A percentile compares a stretch with the other conserved stretches of the same genome.
Conservation (phyloP, 2,329 filamentous ascomycete genomes). For the Colletotrichum brevisporum region DNA sequence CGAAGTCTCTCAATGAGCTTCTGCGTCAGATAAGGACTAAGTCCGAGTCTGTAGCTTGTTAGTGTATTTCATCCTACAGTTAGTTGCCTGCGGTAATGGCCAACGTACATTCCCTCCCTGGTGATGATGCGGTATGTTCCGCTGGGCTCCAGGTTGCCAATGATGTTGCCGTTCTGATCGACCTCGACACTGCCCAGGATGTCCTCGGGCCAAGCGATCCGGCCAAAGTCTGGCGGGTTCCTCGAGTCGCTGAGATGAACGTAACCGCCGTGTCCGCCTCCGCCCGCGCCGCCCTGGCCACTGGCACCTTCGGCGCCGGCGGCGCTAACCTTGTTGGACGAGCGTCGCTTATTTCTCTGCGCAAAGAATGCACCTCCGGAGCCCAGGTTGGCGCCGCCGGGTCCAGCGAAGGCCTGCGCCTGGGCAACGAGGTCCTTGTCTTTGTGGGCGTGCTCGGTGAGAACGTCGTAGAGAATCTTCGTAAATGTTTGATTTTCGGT, state of each 20-base stretch:
- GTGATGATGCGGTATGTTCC: conserved; percentile 76
- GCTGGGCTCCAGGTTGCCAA: conserved; percentile 71
- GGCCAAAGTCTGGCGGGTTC: conserved; percentile 76
- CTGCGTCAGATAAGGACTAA: conserved; percentile 67
- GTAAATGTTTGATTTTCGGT: conserved; percentile 72
- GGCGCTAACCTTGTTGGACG: conserved; percentile 52
- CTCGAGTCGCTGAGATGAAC: conserved; percentile 76
- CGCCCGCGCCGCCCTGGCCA: conserved; percentile 73
- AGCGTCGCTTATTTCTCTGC: conserved; percentile 54
- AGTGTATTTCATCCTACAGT: conserved; percentile 14
- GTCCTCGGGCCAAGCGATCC: conserved; percentile 79
- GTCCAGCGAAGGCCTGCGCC: conserved; percentile 71
- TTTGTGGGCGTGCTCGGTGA: conserved; percentile 67
- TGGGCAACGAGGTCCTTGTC: conserved; percentile 70
- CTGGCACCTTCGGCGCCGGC: conserved; percentile 68
- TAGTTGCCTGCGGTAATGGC: background rate
- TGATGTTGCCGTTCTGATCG: conserved; percentile 67
- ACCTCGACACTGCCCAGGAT: conserved; percentile 79
- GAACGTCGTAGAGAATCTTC: conserved; percentile 70
- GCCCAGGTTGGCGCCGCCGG: conserved; percentile 67
- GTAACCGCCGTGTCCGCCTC: conserved; percentile 72
- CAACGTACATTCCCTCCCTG: conserved; percentile 76
- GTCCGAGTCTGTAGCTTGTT: conserved; percentile 60
- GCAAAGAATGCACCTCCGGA: conserved; percentile 66
- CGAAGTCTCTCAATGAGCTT: conserved; percentile 68